Base-by-base conservation (phyloP, 108 stramenopile genomes). In the Aurantiochytrium sp. region DNA sequence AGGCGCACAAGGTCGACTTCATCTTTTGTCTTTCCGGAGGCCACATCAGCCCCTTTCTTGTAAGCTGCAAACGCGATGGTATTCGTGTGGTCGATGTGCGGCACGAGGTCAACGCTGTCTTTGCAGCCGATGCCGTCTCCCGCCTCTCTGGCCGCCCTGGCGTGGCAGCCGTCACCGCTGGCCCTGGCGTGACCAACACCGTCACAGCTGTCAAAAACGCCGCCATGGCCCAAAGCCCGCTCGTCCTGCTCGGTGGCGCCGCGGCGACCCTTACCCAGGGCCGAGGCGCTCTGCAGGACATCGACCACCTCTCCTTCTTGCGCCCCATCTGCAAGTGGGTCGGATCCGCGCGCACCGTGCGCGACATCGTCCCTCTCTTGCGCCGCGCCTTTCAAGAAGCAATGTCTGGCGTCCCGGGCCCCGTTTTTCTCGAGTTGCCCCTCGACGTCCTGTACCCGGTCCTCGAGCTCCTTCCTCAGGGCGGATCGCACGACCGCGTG, bases 181-280 rank as follows among this genome's bases (percentile, higher is more conserved):
- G 76, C 25, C 76, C 76, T 8, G 76, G 76, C 51, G 76, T 83
- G 16, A 83, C 76, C 45, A 83, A 83, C 51, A 83, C 76, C n/a
- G 76, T 83, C 25, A 83, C 76, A 8, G 76, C 76, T 23, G 25
- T 83, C 4, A 83, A 83, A 45, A 83, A 83, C 51, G 76, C 76
- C 76, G 76, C 76, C n/a, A 83, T 83, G 76, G 76, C 76, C 43
- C 76, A 83, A 83, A 83, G 76, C 51, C 76, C 76, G n/a, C 45
- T 83, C 49, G 76, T 83, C 12, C 76, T 83, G 25, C 76, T 83
- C 25, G 76, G 76, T 35, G 76, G 76, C 3, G 76, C 76, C 2
- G 76, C 76, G 12, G 76, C 76, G 43, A 83, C 76, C 49, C 49
- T 83, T 18, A 83, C 49, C 43, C 76, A 83, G 51, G 76, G 76